A percentile compares a stretch with the other conserved stretches of the same genome.
These are phyloP conservation scores for Wickerhamomyces queroliae DNA, from an alignment of 805 yeast genomes.

Conservation along the genomic window DNA sequence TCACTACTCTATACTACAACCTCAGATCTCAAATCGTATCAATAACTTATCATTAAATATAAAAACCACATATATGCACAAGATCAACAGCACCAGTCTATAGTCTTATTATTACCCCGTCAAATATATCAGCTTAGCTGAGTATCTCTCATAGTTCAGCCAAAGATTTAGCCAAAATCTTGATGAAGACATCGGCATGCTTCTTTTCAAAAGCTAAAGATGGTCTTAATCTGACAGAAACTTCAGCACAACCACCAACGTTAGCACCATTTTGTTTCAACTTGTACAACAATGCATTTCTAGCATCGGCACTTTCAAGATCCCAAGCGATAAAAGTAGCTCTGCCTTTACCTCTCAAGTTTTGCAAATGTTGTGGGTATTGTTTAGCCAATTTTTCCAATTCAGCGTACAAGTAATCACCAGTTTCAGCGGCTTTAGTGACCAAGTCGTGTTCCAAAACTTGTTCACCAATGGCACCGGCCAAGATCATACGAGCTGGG, in stretches of 20 bases:
- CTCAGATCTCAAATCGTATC: no score
- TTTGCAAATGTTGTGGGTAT: slow-evolving; percentile 46
- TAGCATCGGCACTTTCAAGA: slow-evolving; percentile 41
- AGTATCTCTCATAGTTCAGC: slow-evolving; percentile 18
- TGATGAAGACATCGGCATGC: slow-evolving; percentile 67
- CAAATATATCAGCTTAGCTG: background rate
- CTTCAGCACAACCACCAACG: slow-evolving; percentile 81
- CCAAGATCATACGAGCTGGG: slow-evolving; percentile 73
- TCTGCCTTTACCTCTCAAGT: slow-evolving; percentile 68
- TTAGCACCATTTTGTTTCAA: slow-evolving; percentile 66
- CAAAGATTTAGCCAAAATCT: slow-evolving; percentile 31
- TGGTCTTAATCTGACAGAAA: slow-evolving; percentile 77
- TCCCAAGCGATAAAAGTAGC: slow-evolving; percentile 87
- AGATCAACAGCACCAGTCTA: no score
- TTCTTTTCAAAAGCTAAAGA: slow-evolving; percentile 71
- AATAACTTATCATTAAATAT: no score
- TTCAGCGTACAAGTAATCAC: slow-evolving; percentile 56
- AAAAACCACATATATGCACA: no score
- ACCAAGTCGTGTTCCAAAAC: slow-evolving; percentile 55
- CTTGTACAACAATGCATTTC: slow-evolving; percentile 57
- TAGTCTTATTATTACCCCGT: background rate
- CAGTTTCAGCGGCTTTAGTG: slow-evolving; percentile 51
- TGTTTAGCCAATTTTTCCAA: slow-evolving; percentile 46
- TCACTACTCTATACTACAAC: no score
- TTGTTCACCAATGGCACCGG: slow-evolving; percentile 68